These are phyloP conservation scores for Lactarius quietus DNA, from an alignment of 768 basidiomycete genomes.

Conservation along the genomic window DNA sequence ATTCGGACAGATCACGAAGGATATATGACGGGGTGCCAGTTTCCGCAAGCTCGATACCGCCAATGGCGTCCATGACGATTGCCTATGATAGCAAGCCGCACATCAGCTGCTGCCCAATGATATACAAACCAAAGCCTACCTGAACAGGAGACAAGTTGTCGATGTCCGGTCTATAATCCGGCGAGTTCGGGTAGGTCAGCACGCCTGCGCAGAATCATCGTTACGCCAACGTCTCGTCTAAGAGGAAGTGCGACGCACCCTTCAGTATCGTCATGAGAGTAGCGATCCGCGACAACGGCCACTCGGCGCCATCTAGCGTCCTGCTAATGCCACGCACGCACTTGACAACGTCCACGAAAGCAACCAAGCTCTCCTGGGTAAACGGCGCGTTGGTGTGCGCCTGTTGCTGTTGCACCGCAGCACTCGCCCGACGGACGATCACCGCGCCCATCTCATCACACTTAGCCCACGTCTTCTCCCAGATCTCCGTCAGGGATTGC, in stretches of 20 bases:
- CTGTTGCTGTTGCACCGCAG: conserved; percentile 12
- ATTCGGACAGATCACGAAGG: conserved; percentile 82
- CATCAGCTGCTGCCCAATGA: background rate
- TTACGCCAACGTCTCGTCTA: background rate
- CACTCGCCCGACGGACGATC: conserved; percentile 36
- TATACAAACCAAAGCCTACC: conserved; percentile 38
- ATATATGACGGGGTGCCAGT: conserved; percentile 66
- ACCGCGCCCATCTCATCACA: conserved; percentile 64
- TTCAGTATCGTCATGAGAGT: conserved; percentile 77
- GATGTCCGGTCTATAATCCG: conserved; percentile 86
- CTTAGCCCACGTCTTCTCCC: conserved; percentile 66
- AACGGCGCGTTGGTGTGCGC: conserved; percentile 40
- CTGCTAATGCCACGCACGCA: conserved; percentile 52
- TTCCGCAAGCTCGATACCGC: conserved; percentile 59
- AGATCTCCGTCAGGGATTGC: conserved; percentile 42
- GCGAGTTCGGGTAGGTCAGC: conserved; percentile 75
- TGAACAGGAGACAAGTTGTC: conserved; percentile 79
- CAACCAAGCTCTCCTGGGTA: conserved; percentile 84
- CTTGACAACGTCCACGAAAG: conserved; percentile 69
- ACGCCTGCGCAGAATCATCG: conserved; percentile 44
- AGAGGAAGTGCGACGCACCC: conserved; percentile 38
- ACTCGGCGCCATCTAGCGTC: conserved; percentile 50
- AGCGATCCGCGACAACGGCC: conserved; percentile 60
- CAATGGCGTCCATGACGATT: conserved; percentile 67
- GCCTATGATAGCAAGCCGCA: conserved; percentile 43